Base-by-base conservation (phyloP, 2,329 filamentous ascomycete genomes). In the Mycogone perniciosa region DNA sequence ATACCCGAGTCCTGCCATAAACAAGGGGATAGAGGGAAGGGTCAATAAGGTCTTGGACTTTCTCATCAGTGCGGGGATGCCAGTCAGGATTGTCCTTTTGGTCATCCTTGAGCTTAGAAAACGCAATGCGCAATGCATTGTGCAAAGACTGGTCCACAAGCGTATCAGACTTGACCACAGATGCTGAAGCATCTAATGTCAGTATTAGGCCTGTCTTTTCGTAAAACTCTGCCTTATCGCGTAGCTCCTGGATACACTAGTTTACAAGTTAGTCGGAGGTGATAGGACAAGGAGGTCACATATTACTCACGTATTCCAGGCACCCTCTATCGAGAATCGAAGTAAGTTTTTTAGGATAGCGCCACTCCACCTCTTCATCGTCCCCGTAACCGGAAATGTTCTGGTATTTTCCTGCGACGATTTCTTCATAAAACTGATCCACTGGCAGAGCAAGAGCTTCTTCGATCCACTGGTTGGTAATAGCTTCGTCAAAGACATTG, bases 11-110 rank as follows among this genome's bases (percentile, higher is more conserved):
- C 6, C 11, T 31, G 20, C 51, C 54, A 27, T 54, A 56, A 6
- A 56, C 43, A 5, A 56, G 46, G 2, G 52, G 54, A 30, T 54
- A 52, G 31, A 55, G 42, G 13, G 42, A 44, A 10, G 42, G 42
- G 11, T 84, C 74, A 11, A 84, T 70, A 1, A 84, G 65, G 59
- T 84, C 74, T 1, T 79, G 70, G 4, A 85, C 78, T 55, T 70
- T 72, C 1, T 68, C 61, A 30, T 77, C 63, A 0, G 75, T 77
- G 4, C 70, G 65, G 0, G 80, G 81, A 64, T 84, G 76, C 71
- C 74, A 84, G 58, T 82, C 80, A 4, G 27, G 35, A 6, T 44
- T 31, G 8, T 2, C 31, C 10, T 30, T 31, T 13, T 50, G 47
- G 27, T 50, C 47, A n/a, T 3, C 20, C n/a, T 31, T 26, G 26